Evolutionary conservation across 2,329 filamentous ascomycete species (phyloP).

Genomic region (Fusarium euwallaceae): DNA sequence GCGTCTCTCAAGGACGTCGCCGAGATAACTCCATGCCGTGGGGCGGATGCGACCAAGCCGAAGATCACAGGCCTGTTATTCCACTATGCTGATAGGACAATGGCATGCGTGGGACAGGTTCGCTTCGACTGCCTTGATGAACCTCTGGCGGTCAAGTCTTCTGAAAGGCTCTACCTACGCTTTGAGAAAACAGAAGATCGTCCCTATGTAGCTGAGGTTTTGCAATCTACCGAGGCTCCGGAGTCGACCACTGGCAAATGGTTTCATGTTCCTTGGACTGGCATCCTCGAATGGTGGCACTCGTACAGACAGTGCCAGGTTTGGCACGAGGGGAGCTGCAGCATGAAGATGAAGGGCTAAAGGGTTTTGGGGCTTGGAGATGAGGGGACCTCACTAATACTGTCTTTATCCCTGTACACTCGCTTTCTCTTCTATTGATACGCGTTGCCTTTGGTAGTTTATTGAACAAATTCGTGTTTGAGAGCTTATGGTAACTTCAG

Average conservation of each 20-base stretch:
- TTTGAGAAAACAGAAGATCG: background rate
- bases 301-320: background rate
- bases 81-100: background rate
- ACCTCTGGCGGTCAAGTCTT: background rate
- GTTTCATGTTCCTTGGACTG: background rate
- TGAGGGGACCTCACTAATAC: no score
- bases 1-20: background rate
- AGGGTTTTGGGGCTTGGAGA: background rate
- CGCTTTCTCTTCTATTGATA: no score
- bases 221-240: background rate
- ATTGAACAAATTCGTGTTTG: no score
- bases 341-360: background rate
- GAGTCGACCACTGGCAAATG: background rate
- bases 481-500: background rate
- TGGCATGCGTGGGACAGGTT: background rate
- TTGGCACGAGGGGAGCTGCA: background rate
- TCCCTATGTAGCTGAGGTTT: background rate
- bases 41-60: background rate
- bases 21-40: background rate
- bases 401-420: no score
- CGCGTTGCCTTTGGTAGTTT: no score
- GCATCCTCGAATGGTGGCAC: background rate
- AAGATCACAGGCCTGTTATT: background rate
- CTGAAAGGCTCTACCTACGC: background rate
- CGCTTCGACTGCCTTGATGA: background rate